These are phyloP conservation scores for Brassica carinata DNA, from an alignment of 345 rosid genomes.

Conservation along the genomic window DNA sequence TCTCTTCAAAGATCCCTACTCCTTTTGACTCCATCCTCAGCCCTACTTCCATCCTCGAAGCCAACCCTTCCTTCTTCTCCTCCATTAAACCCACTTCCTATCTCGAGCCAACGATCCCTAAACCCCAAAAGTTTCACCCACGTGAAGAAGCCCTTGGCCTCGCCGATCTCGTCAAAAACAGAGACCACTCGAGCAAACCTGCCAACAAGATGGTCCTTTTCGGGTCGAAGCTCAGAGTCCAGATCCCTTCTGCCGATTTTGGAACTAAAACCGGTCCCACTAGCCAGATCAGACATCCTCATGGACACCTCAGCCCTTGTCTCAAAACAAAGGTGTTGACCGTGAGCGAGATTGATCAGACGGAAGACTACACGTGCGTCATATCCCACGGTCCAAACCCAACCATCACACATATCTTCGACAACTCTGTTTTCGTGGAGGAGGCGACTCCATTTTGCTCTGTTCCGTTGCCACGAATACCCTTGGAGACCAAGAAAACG, in stretches of 20 bases:
- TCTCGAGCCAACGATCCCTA: conserved; percentile 32
- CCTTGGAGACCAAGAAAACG: neutral
- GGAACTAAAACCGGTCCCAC: conserved; percentile 49
- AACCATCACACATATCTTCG: conserved; percentile 76
- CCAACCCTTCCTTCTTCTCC: conserved; percentile 47
- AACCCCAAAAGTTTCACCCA: conserved; percentile 41
- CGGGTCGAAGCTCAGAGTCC: conserved; percentile 57
- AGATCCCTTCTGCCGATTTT: conserved; percentile 58
- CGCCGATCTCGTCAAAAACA: conserved; percentile 54
- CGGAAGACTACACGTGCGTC: conserved; percentile 87
- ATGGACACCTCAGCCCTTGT: conserved; percentile 35
- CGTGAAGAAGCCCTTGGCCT: conserved; percentile 59
- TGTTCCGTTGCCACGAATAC: neutral
- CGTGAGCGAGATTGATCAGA: conserved; percentile 66
- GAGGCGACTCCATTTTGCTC: conserved; percentile 23
- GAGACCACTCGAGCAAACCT: conserved; percentile 33
- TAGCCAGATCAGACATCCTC: conserved; percentile 23
- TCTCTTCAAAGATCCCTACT: conserved; percentile 44
- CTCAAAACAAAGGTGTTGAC: conserved; percentile 41
- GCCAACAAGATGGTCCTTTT: conserved; percentile 55
- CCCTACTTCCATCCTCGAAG: conserved; percentile 67
- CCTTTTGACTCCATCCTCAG: conserved; percentile 51
- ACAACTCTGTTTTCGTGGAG: conserved; percentile 66
- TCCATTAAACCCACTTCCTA: conserved; percentile 28
- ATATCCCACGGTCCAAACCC: conserved; percentile 77